Evolutionary conservation across 2,329 filamentous ascomycete genomes (phyloP).

Genomic region (Penicillium brevicompactum): DNA sequence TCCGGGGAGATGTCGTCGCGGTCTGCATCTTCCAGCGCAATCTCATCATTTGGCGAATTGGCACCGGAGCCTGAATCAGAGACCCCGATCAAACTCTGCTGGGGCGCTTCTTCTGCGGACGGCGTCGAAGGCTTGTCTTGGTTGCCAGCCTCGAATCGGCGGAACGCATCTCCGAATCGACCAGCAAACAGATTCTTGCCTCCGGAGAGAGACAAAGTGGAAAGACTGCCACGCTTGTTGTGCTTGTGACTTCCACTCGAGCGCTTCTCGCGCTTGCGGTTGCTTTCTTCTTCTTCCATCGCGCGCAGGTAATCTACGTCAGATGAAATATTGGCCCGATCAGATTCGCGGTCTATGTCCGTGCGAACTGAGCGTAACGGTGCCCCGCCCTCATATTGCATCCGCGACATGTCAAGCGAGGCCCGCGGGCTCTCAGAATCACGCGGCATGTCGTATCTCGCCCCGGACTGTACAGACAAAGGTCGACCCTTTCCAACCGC

Average conservation of each 20-base stretch:
- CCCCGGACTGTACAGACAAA: conserved; percentile 79
- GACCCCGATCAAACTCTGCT: conserved; percentile 68
- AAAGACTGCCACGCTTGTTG: conserved; percentile 72
- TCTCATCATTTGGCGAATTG: conserved; percentile 15
- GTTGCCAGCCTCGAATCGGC: conserved; percentile 73
- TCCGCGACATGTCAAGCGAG: conserved; percentile 36
- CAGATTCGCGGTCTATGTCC: conserved; percentile 37
- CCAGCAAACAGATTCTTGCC: conserved; percentile 83
- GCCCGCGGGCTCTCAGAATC: conserved; percentile 67
- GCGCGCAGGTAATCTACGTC: conserved; percentile 82
- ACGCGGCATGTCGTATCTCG: conserved; percentile 78
- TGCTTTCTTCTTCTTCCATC: conserved; percentile 67
- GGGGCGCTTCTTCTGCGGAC: conserved; percentile 48
- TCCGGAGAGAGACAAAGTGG: conserved; percentile 67
- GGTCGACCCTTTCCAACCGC: conserved; percentile 71
- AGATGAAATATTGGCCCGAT: conserved; percentile 65
- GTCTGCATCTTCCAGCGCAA: conserved; percentile 65
- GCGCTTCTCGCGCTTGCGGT: conserved; percentile 58
- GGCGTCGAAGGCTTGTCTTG: conserved; percentile 38
- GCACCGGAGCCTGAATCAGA: conserved; percentile 66
- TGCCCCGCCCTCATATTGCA: conserved; percentile 39
- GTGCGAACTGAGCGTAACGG: conserved; percentile 37
- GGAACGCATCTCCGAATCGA: conserved; percentile 91
- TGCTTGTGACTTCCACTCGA: conserved; percentile 62
- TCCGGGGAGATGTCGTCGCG: conserved; percentile 78